Evolutionary conservation across 1,284 basidiomycete genomes (phyloP).

Genomic region (Pseudozyma hubeiensis): DNA sequence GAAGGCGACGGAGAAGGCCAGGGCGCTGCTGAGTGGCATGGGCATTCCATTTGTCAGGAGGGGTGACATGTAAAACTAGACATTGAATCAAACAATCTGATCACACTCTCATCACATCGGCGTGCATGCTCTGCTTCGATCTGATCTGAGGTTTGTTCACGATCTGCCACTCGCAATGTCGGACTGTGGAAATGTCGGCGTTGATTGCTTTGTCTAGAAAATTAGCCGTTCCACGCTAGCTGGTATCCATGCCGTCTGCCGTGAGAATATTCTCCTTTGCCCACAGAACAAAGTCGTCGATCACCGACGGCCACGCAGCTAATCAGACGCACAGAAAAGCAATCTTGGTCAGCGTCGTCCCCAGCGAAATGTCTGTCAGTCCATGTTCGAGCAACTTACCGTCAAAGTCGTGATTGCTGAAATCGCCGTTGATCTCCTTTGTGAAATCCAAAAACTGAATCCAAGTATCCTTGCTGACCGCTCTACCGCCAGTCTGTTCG

Average conservation of each 20-base stretch:
- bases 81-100: not conserved
- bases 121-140: no score
- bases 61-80: conserved; percentile 44
- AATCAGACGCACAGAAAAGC: not conserved
- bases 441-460: conserved; percentile 82
- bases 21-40: conserved; percentile 61
- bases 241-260: conserved; percentile 57
- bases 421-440: conserved; percentile 81
- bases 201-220: not conserved
- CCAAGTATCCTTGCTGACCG: conserved; percentile 95
- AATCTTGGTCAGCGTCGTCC: no score
- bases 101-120: no score
- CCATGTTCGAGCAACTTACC: conserved; percentile 72
- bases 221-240: conserved; percentile 1
- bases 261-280: conserved; percentile 42
- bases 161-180: no score
- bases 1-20: conserved; percentile 63
- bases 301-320: conserved; percentile 89
- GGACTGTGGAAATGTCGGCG: no score
- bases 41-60: conserved; percentile 66
- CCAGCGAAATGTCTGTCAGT: not conserved
- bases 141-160: no score
- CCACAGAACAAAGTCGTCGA: conserved; percentile 81
- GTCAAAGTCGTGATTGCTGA: conserved; percentile 85
- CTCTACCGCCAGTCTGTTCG: conserved; percentile 77